Conservation (phyloP, 768 basidiomycete genomes). For the Boletus edulis region DNA sequence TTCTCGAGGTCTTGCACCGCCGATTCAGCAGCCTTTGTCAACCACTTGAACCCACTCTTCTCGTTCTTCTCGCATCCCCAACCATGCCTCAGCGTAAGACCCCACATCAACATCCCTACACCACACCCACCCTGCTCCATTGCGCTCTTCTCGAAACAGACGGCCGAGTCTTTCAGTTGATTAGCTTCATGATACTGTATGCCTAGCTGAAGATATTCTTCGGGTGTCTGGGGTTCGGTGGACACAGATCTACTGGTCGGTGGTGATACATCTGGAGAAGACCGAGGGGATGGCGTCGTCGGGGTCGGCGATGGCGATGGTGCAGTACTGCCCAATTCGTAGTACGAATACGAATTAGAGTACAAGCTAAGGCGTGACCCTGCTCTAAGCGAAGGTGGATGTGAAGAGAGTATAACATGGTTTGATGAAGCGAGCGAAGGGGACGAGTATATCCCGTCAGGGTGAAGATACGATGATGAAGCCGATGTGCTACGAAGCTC, state of each 20-base stretch:
- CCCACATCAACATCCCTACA: conserved; percentile 93
- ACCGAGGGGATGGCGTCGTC: conserved; percentile 10
- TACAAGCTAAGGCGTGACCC: conserved; percentile 47
- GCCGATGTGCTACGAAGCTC: neutral
- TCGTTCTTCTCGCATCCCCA: conserved; percentile 88
- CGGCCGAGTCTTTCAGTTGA: conserved; percentile 62
- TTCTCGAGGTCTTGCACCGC: conserved; percentile 76
- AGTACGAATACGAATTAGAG: conserved; percentile 62
- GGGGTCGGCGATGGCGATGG: conserved; percentile 40
- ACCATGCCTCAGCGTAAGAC: conserved; percentile 78
- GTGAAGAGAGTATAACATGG: conserved; percentile 23
- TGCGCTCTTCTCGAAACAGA: conserved; percentile 75
- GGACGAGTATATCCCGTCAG: conserved; percentile 11
- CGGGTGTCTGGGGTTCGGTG: conserved; percentile 41
- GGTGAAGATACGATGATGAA: conserved; percentile 16
- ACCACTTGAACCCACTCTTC: conserved; percentile 76
- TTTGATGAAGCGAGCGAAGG: conserved; percentile 13
- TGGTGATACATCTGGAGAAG: conserved; percentile 16
- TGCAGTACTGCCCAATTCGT: conserved; percentile 47
- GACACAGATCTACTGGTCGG: conserved; percentile 17
- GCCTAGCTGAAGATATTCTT: conserved; percentile 72
- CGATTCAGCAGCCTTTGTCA: conserved; percentile 76
- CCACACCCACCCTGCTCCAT: conserved; percentile 75
- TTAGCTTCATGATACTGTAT: conserved; percentile 79
- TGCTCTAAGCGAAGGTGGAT: conserved; percentile 36